phyloP scores from a whole-genome alignment of 1,284 basidiomycete genomes.

The Trichosporon asahii region DNA sequence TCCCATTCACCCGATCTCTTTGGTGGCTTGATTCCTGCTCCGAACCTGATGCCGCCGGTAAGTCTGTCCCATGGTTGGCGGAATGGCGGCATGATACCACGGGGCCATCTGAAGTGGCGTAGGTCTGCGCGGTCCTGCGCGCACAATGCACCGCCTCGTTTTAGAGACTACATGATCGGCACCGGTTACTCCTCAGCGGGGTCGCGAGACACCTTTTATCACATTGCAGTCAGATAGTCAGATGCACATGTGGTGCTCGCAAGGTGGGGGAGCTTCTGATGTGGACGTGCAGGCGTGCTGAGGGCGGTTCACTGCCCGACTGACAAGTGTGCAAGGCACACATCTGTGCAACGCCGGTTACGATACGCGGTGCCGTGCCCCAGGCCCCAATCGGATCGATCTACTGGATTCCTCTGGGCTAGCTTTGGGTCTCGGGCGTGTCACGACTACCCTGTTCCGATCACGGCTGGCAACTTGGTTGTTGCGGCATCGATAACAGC shows the following conservation, averaged over 20 bases:
- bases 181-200: background rate
- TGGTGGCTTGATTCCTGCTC: background rate
- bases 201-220: background rate
- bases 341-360: background rate
- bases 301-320: background rate
- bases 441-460: background rate
- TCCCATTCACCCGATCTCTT: background rate
- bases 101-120: background rate
- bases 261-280: background rate
- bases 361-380: background rate
- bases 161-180: background rate
- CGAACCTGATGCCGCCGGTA: background rate
- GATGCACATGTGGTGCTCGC: background rate
- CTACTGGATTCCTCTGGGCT: too few relatives aligned
- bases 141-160: background rate
- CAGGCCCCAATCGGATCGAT: too few relatives aligned
- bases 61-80: background rate
- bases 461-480: background rate
- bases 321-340: background rate
- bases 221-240: background rate
- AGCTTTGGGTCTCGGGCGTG: background rate
- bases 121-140: background rate
- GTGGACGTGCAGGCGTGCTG: background rate
- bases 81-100: background rate
- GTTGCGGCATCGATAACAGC: too few relatives aligned